Conservation (phyloP, 2,329 filamentous ascomycete genomes). For the Colletotrichum tofieldiae region DNA sequence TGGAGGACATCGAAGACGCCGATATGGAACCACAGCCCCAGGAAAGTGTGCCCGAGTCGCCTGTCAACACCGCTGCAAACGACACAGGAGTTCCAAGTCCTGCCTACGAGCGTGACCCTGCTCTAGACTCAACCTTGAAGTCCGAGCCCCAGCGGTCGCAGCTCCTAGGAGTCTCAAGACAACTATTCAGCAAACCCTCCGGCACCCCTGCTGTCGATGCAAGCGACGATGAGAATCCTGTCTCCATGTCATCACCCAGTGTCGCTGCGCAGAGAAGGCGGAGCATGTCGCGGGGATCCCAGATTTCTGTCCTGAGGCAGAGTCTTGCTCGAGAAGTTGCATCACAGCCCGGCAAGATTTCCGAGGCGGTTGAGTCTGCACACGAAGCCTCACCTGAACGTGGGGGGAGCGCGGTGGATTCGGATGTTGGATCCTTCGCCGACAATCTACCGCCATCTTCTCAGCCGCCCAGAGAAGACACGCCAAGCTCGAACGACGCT, state of each 20-base stretch:
- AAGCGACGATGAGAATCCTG: conserved; percentile 3
- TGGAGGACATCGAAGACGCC: conserved; percentile 30
- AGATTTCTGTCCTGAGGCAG: conserved; percentile 35
- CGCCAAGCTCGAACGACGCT: conserved; percentile 37
- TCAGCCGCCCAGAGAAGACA: conserved; percentile 28
- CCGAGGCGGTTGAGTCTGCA: conserved; percentile 23
- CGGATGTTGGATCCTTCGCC: conserved; percentile 1
- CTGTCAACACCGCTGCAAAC: neutral
- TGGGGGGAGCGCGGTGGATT: neutral
- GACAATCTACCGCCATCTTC: conserved; percentile 34
- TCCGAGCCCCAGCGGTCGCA: conserved; percentile 26
- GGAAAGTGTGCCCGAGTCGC: conserved; percentile 22
- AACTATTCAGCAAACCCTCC: conserved; percentile 22
- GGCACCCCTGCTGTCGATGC: neutral
- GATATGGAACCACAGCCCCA: conserved; percentile 13
- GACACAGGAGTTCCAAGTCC: neutral
- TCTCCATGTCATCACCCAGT: conserved; percentile 19
- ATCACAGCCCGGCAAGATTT: conserved; percentile 4
- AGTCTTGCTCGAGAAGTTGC: conserved; percentile 19
- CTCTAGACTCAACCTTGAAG: conserved; percentile 7
- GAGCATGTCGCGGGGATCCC: conserved; percentile 41
- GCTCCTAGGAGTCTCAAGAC: conserved; percentile 25
- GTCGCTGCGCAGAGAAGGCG: conserved; percentile 35
- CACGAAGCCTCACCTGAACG: conserved; percentile 3
- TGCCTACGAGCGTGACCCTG: conserved; percentile 14